Percentiles rank a stretch among this genome's conserved stretches.
Evolutionary conservation across 2,329 filamentous ascomycete genomes (phyloP).

Genomic region (Fusarium aywerte): DNA sequence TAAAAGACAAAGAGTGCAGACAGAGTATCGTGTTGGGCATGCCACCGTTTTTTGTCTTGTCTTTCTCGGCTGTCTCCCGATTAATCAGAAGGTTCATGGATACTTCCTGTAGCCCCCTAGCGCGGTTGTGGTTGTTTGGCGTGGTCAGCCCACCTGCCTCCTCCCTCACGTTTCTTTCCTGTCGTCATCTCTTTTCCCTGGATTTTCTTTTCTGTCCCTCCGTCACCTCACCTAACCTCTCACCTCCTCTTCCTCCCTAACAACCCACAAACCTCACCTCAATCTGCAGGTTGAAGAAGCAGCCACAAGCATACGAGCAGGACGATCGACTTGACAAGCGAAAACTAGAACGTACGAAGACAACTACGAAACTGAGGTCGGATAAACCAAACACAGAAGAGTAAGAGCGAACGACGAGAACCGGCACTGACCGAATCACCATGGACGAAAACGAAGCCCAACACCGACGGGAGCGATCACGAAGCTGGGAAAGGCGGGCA

Average conservation of each 20-base stretch:
- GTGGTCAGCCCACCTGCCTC: conserved; percentile 5
- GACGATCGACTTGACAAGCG: not conserved
- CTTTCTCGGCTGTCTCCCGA: not conserved
- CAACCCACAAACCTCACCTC: conserved; percentile 37
- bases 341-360: not conserved
- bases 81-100: not conserved
- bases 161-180: conserved; percentile 2
- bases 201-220: conserved; percentile 44
- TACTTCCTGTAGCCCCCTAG: conserved; percentile 1
- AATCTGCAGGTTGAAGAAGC: conserved; percentile 21
- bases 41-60: not conserved
- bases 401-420: conserved; percentile 8
- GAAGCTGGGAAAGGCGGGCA: conserved; percentile 35
- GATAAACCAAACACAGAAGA: not conserved
- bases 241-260: conserved; percentile 35
- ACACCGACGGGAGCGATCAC: conserved; percentile 32
- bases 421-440: conserved; percentile 24
- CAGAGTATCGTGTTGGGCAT: not conserved
- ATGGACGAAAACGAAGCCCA: conserved; percentile 37
- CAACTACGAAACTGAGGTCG: not conserved
- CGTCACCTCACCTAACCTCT: conserved; percentile 17
- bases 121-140: not conserved
- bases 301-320: not conserved
- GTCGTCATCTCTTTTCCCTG: conserved; percentile 36
- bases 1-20: not conserved